Conservation (phyloP, 108 stramenopile genomes). For the Nannochloropsis oceanica region DNA sequence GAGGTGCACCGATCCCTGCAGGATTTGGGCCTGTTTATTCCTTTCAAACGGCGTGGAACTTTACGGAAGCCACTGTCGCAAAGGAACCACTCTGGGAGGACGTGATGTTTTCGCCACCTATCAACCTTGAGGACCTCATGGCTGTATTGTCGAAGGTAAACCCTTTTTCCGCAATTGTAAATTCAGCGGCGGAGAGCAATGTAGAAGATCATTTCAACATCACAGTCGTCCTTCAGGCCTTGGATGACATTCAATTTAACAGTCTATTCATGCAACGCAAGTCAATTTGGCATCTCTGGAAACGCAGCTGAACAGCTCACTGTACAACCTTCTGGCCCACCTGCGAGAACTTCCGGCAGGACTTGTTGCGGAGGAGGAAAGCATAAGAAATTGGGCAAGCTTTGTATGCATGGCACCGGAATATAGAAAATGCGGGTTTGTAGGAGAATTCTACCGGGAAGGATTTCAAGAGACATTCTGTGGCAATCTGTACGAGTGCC, state of each 20-base stretch:
- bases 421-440: not conserved
- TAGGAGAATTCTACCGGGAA: not conserved
- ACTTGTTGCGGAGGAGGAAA: not conserved
- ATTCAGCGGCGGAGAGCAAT: not conserved
- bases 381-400: not conserved
- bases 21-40: not conserved
- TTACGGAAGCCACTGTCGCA: not conserved
- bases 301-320: not conserved
- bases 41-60: not conserved
- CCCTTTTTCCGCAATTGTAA: not conserved
- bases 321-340: not conserved
- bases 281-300: not conserved
- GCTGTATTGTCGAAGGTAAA: not conserved
- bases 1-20: not conserved
- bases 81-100: not conserved
- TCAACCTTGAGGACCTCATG: not conserved
- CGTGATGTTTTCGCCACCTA: not conserved
- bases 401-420: not conserved
- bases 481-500: not conserved
- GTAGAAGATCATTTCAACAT: not conserved
- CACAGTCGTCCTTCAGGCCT: not conserved
- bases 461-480: not conserved
- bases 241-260: not conserved
- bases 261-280: not conserved
- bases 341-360: not conserved